These are phyloP conservation scores for Lasiodiplodia hormozganensis DNA, from an alignment of 2,329 filamentous ascomycete genomes.

Conservation along the genomic window DNA sequence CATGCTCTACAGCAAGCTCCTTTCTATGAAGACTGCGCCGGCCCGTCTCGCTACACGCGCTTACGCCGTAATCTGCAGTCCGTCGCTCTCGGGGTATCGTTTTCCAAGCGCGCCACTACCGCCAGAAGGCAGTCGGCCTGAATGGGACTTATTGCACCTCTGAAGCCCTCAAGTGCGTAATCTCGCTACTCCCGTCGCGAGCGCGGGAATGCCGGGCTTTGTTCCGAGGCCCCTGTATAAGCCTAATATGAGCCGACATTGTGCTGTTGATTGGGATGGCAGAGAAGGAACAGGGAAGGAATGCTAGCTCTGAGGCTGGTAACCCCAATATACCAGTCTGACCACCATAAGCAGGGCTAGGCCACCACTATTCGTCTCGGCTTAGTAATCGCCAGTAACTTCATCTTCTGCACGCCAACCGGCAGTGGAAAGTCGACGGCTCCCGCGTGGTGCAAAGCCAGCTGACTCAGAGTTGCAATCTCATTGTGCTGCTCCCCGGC, in stretches of 20 bases:
- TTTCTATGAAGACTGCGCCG: background rate
- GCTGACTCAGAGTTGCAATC: background rate
- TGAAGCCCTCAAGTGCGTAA: background rate
- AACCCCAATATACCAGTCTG: background rate
- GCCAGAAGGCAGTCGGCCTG: constrained; percentile 3
- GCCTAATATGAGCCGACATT: background rate
- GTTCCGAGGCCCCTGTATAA: constrained; percentile 4
- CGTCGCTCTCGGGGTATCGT: background rate
- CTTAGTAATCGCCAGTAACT: background rate
- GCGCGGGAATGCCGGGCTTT: background rate
- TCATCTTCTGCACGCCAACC: background rate
- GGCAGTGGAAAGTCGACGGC: background rate
- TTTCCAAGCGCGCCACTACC: background rate
- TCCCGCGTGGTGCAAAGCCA: background rate
- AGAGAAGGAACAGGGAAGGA: background rate
- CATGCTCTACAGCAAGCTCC: background rate
- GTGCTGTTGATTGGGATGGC: background rate
- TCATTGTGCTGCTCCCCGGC: background rate
- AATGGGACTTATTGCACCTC: constrained; percentile 1
- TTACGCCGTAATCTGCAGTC: constrained; percentile 18
- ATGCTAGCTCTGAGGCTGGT: background rate
- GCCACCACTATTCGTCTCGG: background rate
- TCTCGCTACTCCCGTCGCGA: background rate
- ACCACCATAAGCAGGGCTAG: background rate
- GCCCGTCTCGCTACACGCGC: constrained; percentile 27